phyloP scores from a whole-genome alignment of 768 basidiomycete species.

The Rubroboletus satanas region DNA sequence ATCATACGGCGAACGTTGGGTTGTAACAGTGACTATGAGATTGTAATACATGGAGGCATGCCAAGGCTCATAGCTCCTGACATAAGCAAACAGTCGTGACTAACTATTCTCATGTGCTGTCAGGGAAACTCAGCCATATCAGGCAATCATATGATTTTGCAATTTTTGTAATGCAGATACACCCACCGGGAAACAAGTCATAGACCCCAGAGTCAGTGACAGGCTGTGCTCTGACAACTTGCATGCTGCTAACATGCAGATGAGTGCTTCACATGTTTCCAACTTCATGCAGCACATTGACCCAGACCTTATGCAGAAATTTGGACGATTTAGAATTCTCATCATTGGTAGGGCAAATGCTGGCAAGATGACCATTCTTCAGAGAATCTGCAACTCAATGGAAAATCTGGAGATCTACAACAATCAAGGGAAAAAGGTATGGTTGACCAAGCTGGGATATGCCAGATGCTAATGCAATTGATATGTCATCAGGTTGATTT shows the following conservation, averaged over 20 bases:
- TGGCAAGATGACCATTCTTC: background rate
- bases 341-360: background rate
- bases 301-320: background rate
- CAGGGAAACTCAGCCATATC: no score
- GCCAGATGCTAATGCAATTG: background rate
- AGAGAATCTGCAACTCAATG: background rate
- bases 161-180: no score
- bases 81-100: no score
- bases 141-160: no score
- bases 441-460: background rate
- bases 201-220: background rate
- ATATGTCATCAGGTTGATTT: no score
- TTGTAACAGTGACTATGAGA: no score
- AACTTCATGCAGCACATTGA: background rate
- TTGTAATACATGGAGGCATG: no score
- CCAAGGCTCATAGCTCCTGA: no score
- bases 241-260: background rate
- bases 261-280: background rate
- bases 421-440: background rate
- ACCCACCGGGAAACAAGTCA: background rate
- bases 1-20: no score
- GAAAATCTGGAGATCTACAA: background rate
- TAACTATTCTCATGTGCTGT: no score
- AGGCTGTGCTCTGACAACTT: background rate
- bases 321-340: background rate